phyloP scores from a whole-genome alignment of 2,329 filamentous ascomycete species.

The Scortechinia acanthostroma region DNA sequence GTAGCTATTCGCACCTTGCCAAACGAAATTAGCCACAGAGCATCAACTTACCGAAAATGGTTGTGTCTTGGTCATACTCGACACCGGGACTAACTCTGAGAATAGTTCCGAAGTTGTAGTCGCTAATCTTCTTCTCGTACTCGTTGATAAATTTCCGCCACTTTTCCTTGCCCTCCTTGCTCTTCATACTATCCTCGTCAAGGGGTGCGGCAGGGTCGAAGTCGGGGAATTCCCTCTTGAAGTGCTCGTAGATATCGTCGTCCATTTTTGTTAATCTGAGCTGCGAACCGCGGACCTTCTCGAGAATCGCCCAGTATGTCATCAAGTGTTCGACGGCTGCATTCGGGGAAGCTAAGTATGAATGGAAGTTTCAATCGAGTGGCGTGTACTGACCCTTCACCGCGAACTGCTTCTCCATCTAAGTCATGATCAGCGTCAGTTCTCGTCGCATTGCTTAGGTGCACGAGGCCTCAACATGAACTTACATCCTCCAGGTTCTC shows the following conservation, averaged over 20 bases:
- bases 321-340: conserved; percentile 59
- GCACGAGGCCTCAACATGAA: no score
- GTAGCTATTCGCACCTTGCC: not conserved
- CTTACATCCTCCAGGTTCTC: conserved; percentile 58
- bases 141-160: conserved; percentile 61
- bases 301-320: conserved; percentile 65
- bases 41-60: conserved; percentile 51
- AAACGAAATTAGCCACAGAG: no score
- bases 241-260: conserved; percentile 62
- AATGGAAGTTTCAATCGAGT: not conserved
- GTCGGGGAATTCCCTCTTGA: conserved; percentile 59
- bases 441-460: not conserved
- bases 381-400: conserved; percentile 45
- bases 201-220: conserved; percentile 55
- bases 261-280: conserved; percentile 62
- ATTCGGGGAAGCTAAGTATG: not conserved
- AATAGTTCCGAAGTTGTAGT: conserved; percentile 68
- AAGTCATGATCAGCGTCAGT: conserved; percentile 2
- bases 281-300: conserved; percentile 56
- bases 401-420: conserved; percentile 70
- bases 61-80: conserved; percentile 60
- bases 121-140: conserved; percentile 60
- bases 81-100: conserved; percentile 47
- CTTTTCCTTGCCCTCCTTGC: conserved; percentile 61
- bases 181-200: conserved; percentile 66